Base-by-base conservation (phyloP, 176 grass and related monocot species). In the Oryza coarctata region DNA sequence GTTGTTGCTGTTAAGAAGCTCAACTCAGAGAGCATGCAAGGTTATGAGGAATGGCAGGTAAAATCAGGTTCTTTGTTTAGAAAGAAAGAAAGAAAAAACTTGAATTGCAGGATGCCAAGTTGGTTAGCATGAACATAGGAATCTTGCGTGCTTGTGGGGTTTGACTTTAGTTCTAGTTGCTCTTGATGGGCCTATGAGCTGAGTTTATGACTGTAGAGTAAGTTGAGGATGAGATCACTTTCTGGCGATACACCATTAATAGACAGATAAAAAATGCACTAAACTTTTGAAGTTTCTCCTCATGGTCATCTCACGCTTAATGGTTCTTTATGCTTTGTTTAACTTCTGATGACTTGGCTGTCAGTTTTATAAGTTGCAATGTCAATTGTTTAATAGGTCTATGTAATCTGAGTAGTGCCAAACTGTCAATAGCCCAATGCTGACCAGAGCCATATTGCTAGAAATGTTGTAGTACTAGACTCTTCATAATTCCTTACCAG, bases 11-110 rank as follows among this genome's bases (percentile, higher is more conserved):
- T 97, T 41, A 97, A 97, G 86, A 97, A 97, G 30, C 91, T 97
- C 80, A 97, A 97, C 29, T 75, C 86, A 0, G 94, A 97, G 77
- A 91, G 94, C 84, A 6, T 97, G 87, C 91, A 97, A 38, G 94
- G 94, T 10, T 86, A 90, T 0, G 89, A 97, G 75, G 89, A 97
- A 85, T 97, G 91, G 94, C 94, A 94, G 91, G 94, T 97, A 89
- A 84, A 81, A 1, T 57, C 20, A 52, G 27, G 27, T 55, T 29
- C 38, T 40, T 35, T 30, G 44, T 22, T 12, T 40, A 22, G 23
- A 49, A 49, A 49, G 15, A 10, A 45, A 39, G 9, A 79, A 31
- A 74, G 17, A 20, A 50, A 36, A 50, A 23, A 60, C 12, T 50
- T 80, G 20, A 26, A 77, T 30, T 28, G 5, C 30, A 17, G 7